A percentile compares a stretch with the other conserved stretches of the same genome.
Conservation (phyloP, 805 yeast genomes). For the Wickerhamomyces pijperi region DNA sequence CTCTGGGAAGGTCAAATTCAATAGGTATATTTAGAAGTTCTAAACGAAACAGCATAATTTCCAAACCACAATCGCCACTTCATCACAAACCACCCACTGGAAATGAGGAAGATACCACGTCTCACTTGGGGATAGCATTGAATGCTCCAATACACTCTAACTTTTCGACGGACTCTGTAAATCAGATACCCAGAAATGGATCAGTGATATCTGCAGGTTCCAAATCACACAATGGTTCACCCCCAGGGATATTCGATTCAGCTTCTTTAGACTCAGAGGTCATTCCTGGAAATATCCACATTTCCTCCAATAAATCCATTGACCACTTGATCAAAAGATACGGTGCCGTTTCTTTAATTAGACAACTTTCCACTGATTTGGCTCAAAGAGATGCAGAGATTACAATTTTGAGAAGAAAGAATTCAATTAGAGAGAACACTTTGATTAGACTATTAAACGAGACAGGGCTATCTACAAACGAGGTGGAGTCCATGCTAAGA, state of each 20-base stretch:
- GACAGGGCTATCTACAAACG: conserved; percentile 25
- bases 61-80: not conserved
- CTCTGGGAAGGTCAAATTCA: not conserved
- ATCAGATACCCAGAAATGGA: conserved; percentile 2
- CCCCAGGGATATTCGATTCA: conserved; percentile 6
- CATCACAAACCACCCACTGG: too few relatives aligned
- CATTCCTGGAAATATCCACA: conserved; percentile 26
- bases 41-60: not conserved
- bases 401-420: conserved; percentile 23
- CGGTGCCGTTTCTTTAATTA: conserved; percentile 26
- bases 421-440: conserved; percentile 24
- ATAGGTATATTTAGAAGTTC: not conserved
- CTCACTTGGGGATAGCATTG: conserved; percentile 1
- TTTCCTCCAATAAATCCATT: conserved; percentile 19
- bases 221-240: not conserved
- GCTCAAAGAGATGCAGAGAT: conserved; percentile 37
- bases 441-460: conserved; percentile 24
- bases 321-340: conserved; percentile 21
- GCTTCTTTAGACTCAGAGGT: conserved; percentile 4
- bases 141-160: conserved; percentile 11
- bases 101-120: too few relatives aligned
- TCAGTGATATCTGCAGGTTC: not conserved
- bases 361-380: conserved; percentile 37
- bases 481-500: conserved; percentile 23
- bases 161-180: conserved; percentile 3